Evolutionary conservation across 768 basidiomycete species (phyloP), one percentile per base, ranked within the genome.

Genomic region (Galerina sulciceps): DNA sequence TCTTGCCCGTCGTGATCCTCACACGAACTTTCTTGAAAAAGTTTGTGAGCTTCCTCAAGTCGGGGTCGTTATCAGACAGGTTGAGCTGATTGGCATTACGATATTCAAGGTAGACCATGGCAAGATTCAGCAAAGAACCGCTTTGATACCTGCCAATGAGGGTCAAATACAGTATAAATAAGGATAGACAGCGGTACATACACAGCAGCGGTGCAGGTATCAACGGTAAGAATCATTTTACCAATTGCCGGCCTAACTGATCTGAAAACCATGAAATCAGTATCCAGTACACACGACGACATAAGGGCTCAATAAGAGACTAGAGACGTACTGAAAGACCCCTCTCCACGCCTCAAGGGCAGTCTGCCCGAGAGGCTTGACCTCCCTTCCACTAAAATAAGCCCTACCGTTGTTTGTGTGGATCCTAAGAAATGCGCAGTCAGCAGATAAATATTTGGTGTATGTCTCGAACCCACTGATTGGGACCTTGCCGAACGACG

Each of bases 271-370:
- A 43, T 6, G 37, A 43, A 11, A 62, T 8, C 18, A 20, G 11
- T 31, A 18, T n/a, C 11, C n/a, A n/a, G 17, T 18, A 35, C 14
- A 31, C 26, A 14, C 10, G 4, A 35, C 22, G 11, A 20, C 31
- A 18, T 35, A 22, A 49, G 9, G 8, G 2, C 1, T 45, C 34
- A 43, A 5, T 15, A 20, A 35, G 6, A 1, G 22, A 5, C 15
- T 23, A 35, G 6, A 1, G 22, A 64, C 79, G 26, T 55, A 85
- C 84, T 84, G 82, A 55, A 78, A 84, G 42, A 75, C 82, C 0
- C 84, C 84, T 6, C 77, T 70, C 70, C 81, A 78, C 0, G 85
- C 57, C 38, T 82, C 79, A 0, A 85, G 62, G 2, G 76, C 76
- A 2, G 61, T 55, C 2, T 53, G 42, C 1, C 10, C 11, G 14